Base-by-base conservation (phyloP, 2,329 filamentous ascomycete species). In the Nothophoma quercina region DNA sequence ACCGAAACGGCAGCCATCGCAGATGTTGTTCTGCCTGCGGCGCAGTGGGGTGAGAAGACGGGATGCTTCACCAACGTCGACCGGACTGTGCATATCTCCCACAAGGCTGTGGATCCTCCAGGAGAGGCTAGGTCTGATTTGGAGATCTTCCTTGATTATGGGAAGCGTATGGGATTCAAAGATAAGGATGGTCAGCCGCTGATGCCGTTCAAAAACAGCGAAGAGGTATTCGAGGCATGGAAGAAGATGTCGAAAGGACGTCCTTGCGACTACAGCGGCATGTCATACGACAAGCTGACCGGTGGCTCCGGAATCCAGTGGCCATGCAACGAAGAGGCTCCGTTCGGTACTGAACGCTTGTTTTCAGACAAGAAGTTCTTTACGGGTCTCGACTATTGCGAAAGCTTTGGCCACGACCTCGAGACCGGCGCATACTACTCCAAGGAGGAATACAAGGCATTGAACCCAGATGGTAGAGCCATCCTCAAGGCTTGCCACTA, bases 371-470 rank as follows among this genome's bases (percentile, higher is more conserved):
- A 48, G 15, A 51, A 46, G 9, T 55, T 51, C 36, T 55, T 50
- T 18, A 55, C 51, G 9, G 43, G 40, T 18, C 34, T 48, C 6
- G 44, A 54, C 16, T 47, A 54, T 16, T 48, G 51, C 32, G 38
- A 54, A 16, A 54, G 51, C 38, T 54, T 54, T 34, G 51, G 51
- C 7, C 51, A 54, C n/a, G 51, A 54, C 22, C 51, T 54, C 15
- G 51, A 54, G 22, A 54, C 51, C 4, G 51, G 44, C 16, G 43
- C 44, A 10, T 54, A 43, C 18, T 54, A 47, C 40, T 32, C 43
- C 7, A 54, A 52, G 25, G 51, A 54, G 1, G 43, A 54, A n/a
- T 54, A 54, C 30, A 44, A 44, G 15, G 23, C 21, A 21, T 21
- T 54, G 10, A 40, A 54, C 7, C 51, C 51, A 7, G 36, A 46